phyloP scores from a whole-genome alignment of 441 rosid species.

The Dalechampia spathulata region DNA sequence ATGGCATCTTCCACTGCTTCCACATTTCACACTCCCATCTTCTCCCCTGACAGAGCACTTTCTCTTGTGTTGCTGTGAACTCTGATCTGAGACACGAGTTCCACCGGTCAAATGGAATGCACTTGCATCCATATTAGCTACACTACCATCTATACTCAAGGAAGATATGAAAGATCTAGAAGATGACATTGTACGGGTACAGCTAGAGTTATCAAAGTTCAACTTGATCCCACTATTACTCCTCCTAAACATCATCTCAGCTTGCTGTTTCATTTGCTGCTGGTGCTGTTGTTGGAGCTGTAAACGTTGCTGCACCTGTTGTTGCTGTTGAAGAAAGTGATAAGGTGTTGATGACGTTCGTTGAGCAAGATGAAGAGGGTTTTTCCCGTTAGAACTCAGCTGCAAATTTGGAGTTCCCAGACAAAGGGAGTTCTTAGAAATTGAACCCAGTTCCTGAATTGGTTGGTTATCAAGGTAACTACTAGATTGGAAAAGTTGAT shows the following conservation, averaged over 20 bases:
- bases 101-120: constrained; percentile 50
- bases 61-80: constrained; percentile 50
- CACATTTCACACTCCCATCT: constrained; percentile 61
- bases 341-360: constrained; percentile 32
- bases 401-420: constrained; percentile 46
- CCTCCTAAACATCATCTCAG: constrained; percentile 58
- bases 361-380: constrained; percentile 38
- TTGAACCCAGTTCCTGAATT: constrained; percentile 47
- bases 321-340: constrained; percentile 38
- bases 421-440: constrained; percentile 41
- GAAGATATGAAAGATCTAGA: constrained; percentile 63
- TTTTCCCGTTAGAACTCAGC: constrained; percentile 48
- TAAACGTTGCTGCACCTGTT: constrained; percentile 32
- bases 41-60: constrained; percentile 55
- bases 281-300: constrained; percentile 42
- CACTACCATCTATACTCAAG: constrained; percentile 66
- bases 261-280: constrained; percentile 58
- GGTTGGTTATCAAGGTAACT: constrained; percentile 25
- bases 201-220: constrained; percentile 61
- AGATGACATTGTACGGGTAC: constrained; percentile 67
- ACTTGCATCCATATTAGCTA: constrained; percentile 46
- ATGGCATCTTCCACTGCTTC: too few relatives aligned
- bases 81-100: constrained; percentile 52
- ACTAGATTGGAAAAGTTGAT: constrained; percentile 37
- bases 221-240: constrained; percentile 57